phyloP scores from a whole-genome alignment of 2,329 filamentous ascomycete species.

The Ceratocystis eucalypticola region DNA sequence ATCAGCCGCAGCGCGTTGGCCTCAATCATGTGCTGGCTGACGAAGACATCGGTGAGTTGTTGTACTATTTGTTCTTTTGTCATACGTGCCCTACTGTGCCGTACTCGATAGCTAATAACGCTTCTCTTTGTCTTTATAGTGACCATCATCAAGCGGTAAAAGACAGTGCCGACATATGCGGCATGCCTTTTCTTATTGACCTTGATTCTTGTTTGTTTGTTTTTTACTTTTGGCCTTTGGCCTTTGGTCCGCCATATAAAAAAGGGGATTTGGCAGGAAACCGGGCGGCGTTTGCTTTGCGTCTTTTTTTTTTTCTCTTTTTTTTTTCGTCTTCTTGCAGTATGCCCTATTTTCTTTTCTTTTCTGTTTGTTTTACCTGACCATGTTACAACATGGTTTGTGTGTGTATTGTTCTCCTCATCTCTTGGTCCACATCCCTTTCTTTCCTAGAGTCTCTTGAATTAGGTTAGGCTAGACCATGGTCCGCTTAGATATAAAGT shows the following conservation, averaged over 20 bases:
- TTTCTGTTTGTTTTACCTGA: neutral
- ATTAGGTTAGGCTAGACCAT: neutral
- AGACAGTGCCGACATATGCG: neutral
- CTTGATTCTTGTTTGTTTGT: slow-evolving; percentile 2
- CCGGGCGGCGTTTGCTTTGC: slow-evolving; percentile 11
- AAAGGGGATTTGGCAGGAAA: slow-evolving; percentile 2
- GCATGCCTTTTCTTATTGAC: neutral
- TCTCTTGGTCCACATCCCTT: neutral
- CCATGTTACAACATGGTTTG: neutral
- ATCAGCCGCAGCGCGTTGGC: slow-evolving; percentile 92
- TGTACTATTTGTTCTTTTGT: neutral
- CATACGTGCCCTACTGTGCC: neutral
- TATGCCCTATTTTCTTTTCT: neutral
- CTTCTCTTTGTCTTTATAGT: slow-evolving; percentile 7
- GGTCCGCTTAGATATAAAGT: neutral
- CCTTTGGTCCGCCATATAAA: neutral
- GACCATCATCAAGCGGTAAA: slow-evolving; percentile 19
- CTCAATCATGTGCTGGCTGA: slow-evolving; percentile 82
- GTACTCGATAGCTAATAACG: neutral
- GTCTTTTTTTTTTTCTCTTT: neutral
- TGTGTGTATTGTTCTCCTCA: neutral
- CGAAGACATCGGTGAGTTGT: slow-evolving; percentile 70
- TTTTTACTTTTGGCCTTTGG: neutral
- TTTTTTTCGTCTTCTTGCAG: neutral
- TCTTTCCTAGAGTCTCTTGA: neutral